Percentiles rank a stretch among this genome's conserved stretches.
Conservation (phyloP, 2,329 filamentous ascomycete species). For the Chrysoporthe cubensis region DNA sequence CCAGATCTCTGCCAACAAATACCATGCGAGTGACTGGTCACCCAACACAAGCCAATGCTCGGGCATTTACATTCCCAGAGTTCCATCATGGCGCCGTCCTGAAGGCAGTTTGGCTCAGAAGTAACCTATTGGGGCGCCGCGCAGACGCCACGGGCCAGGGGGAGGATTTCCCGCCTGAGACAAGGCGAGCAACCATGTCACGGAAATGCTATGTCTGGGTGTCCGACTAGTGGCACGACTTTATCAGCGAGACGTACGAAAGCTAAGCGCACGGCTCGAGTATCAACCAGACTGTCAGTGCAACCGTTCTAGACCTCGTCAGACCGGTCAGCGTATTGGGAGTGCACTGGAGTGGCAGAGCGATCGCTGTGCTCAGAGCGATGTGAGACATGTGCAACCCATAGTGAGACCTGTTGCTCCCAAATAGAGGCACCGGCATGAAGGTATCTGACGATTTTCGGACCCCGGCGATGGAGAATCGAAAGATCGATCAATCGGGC, state of each 20-base stretch:
- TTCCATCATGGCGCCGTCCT: not conserved
- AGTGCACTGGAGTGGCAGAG: not conserved
- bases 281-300: not conserved
- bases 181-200: not conserved
- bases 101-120: not conserved
- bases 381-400: constrained; percentile 17
- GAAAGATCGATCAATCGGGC: constrained; percentile 19
- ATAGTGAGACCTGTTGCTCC: constrained; percentile 3
- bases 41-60: not conserved
- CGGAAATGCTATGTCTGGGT: not conserved
- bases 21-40: not conserved
- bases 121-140: not conserved
- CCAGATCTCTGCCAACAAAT: not conserved
- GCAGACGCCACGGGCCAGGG: not conserved
- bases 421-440: not conserved
- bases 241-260: not conserved
- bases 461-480: constrained; percentile 19
- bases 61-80: not conserved
- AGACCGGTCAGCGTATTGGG: not conserved
- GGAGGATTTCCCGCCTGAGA: not conserved
- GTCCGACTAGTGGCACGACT: not conserved
- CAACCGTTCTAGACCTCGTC: not conserved
- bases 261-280: not conserved
- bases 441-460: constrained; percentile 20
- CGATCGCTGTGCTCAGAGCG: constrained; percentile 9